Base-by-base conservation (phyloP, 768 basidiomycete genomes). In the Suillus variegatus region DNA sequence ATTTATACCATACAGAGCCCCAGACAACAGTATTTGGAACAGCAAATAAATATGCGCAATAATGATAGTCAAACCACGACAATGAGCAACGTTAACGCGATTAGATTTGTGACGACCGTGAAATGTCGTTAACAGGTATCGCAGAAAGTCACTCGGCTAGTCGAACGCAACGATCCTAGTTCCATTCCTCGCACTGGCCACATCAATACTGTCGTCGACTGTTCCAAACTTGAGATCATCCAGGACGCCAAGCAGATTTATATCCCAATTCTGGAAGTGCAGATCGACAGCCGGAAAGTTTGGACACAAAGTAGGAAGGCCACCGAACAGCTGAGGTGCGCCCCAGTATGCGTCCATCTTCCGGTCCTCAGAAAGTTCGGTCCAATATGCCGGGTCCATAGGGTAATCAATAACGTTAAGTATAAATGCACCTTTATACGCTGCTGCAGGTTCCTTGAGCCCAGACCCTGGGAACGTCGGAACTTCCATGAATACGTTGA, bases 351-450 rank as follows among this genome's bases (percentile, higher is more conserved):
- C 28, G 44, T 60, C 49, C 18, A 18, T 64, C 35, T 57, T 66
- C 36, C 51, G 44, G 6, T 60, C 16, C 20, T 72, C 61, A 5
- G 62, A 22, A 61, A 73, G 7, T 10, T 49, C 16, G 22, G 6
- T 6, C 73, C 73, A 76, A 7, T 9, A 0, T 9, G 14, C 0
- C 36, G 1, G 47, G 12, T 4, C 1, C 32, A 73, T 58, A 2
- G 43, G 58, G 0, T 20, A 0, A 20, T 46, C 36, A 20, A 64
- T 16, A 8, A 38, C 9, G 22, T 66, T 60, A 1, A 76, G 44
- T 5, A 76, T 51, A 56, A 60, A 75, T n/a, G 71, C 69, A 62
- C 74, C 75, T n/a, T 75, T 6, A 52, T 76, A 75, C 55, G 72
- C 49, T 2, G 54, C 69, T 66, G 0, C 10, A 46, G 65, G 62